Evolutionary conservation across 805 yeast species (phyloP).

Genomic region (Schwanniomyces pseudopolymorphus): DNA sequence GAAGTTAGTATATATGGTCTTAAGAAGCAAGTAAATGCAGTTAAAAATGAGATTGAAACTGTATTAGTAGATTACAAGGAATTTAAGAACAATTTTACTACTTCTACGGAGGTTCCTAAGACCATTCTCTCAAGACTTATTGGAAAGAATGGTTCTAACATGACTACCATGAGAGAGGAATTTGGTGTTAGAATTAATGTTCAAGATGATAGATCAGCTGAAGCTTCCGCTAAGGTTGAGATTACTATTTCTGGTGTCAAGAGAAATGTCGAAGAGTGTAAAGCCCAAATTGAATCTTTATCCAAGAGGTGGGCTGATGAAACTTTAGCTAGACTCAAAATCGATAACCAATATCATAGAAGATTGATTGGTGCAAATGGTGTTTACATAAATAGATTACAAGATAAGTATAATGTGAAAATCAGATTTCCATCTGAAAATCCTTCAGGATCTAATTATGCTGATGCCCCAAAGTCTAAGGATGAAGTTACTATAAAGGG

Average conservation of each 20-base stretch:
- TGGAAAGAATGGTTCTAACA: constrained; percentile 83
- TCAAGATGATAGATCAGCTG: constrained; percentile 48
- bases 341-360: constrained; percentile 79
- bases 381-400: constrained; percentile 75
- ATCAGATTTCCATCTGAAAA: constrained; percentile 67
- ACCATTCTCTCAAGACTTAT: constrained; percentile 73
- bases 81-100: constrained; percentile 39
- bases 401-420: constrained; percentile 80
- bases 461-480: constrained; percentile 45
- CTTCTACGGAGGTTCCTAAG: constrained; percentile 57
- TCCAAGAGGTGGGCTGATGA: constrained; percentile 85
- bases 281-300: constrained; percentile 52
- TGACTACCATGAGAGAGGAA: constrained; percentile 67
- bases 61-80: constrained; percentile 54
- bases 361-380: constrained; percentile 84
- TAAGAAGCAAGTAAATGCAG: constrained; percentile 57
- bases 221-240: constrained; percentile 36
- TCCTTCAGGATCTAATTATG: constrained; percentile 16
- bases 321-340: constrained; percentile 55
- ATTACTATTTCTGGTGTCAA: constrained; percentile 75
- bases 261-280: constrained; percentile 74
- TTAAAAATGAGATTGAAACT: constrained; percentile 50
- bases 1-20: constrained; percentile 70
- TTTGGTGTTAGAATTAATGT: constrained; percentile 78
- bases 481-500: constrained; percentile 77